Evolutionary conservation across 345 rosid genomes (phyloP).

Genomic region (Camelina sativa): DNA sequence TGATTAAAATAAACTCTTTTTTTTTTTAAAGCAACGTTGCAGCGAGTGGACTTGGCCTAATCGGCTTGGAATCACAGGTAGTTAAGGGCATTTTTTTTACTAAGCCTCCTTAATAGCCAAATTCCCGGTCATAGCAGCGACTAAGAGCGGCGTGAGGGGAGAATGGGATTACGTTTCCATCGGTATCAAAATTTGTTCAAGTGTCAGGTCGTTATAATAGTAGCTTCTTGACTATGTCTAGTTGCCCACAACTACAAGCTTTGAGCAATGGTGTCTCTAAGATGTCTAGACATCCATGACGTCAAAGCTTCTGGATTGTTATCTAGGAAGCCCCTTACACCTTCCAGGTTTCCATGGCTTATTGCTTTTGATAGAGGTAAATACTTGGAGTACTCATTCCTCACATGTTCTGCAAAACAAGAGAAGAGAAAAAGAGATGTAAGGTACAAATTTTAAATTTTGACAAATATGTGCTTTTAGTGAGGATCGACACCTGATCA

Average conservation of each 20-base stretch:
- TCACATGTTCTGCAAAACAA: not conserved
- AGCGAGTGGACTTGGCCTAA: no score
- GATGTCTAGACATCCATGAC: slow-evolving; percentile 10
- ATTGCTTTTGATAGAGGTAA: not conserved
- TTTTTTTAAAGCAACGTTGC: no score
- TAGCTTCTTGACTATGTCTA: slow-evolving; percentile 11
- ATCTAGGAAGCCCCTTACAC: not conserved
- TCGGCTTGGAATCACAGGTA: not conserved
- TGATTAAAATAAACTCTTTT: no score
- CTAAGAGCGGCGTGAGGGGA: not conserved
- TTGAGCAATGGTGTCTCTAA: slow-evolving; percentile 17
- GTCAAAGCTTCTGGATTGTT: slow-evolving; percentile 11
- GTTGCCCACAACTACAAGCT: slow-evolving; percentile 20
- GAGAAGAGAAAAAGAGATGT: not conserved
- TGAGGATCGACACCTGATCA: no score
- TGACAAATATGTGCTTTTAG: no score
- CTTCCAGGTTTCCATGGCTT: slow-evolving; percentile 16
- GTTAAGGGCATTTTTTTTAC: not conserved
- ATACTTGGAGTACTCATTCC: not conserved
- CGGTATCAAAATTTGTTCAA: not conserved
- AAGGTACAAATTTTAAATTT: no score
- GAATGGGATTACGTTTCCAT: not conserved
- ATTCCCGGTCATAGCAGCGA: slow-evolving; percentile 7
- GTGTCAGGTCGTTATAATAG: not conserved
- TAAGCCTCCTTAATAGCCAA: not conserved